Evolutionary conservation across 2,329 filamentous ascomycete genomes (phyloP), one percentile per base, ranked within the genome.

Genomic region (Alternaria solani): DNA sequence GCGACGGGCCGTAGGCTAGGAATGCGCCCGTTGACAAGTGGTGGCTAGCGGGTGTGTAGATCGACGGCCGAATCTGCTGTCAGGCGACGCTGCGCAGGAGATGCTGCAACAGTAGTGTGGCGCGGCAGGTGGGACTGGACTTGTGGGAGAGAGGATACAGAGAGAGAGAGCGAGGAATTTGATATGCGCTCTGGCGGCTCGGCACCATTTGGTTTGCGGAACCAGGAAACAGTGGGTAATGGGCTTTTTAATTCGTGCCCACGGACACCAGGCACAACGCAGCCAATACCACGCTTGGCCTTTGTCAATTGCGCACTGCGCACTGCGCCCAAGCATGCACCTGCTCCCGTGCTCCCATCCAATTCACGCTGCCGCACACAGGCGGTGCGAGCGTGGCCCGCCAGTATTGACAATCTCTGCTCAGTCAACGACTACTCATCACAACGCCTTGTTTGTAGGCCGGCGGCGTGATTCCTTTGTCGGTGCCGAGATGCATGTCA

Each of bases 1-100:
- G 75, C 76, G 65, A 75, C 61, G 66, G 67, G 63, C 62, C 59
- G 54, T 57, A 61, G 67, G 66, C 61, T 64, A 64, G 66, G 63
- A 64, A 68, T 58, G 66, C 61, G 63, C 55, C 61, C 54, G 59
- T 52, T 54, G 56, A 59, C 34, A 53, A 56, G 57, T 54, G 43
- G 59, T 32, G 43, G 54, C 47, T 49, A 44, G 60, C 55, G 42
- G 39, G 28, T 55, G 52, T 49, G 61, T 62, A 58, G 68, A 57
- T 56, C 53, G 54, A 41, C 18, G 42, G 55, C 42, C 51, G 58
- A 57, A 43, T 41, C 32, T 46, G 28, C 41, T 41, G 60, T 61
- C 61, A 63, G 62, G 36, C 64, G 57, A 51, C 55, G 62, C 11
- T 52, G 58, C 63, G 54, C 55, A 53, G 42, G 48, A 42, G 23